A percentile compares a stretch with the other conserved stretches of the same genome.
Evolutionary conservation across 371 early-diverging fungal genomes (phyloP).

Genomic region (Massospora cicadina): DNA sequence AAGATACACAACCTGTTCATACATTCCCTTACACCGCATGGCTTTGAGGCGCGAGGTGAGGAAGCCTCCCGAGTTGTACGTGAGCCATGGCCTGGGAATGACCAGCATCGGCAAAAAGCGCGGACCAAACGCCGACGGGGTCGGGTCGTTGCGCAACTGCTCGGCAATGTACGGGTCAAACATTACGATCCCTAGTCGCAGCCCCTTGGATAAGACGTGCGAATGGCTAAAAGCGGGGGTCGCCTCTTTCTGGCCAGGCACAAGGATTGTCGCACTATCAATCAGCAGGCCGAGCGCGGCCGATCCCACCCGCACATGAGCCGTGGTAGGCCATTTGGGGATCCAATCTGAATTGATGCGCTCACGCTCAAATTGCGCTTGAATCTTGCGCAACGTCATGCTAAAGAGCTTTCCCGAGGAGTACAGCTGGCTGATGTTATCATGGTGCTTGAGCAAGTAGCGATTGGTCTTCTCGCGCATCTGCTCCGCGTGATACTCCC

Average conservation of each 20-base stretch:
- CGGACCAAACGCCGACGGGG: constrained; percentile 46
- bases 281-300: constrained; percentile 38
- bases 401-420: constrained; percentile 57
- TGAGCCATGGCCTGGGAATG: constrained; percentile 86
- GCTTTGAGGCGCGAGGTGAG: constrained; percentile 23
- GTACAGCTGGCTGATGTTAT: constrained; percentile 34
- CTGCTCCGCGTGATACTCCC: constrained; percentile 64
- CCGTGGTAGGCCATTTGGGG: constrained; percentile 41
- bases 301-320: constrained; percentile 45
- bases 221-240: constrained; percentile 73
- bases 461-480: constrained; percentile 43
- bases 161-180: constrained; percentile 49
- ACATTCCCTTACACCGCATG: constrained; percentile 58
- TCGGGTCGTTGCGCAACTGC: constrained; percentile 39
- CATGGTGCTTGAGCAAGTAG: constrained; percentile 20
- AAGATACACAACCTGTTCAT: constrained; percentile 62
- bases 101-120: constrained; percentile 88
- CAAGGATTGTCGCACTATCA: background rate
- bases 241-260: constrained; percentile 22
- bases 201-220: constrained; percentile 37
- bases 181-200: constrained; percentile 54
- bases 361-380: constrained; percentile 31
- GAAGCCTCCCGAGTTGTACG: constrained; percentile 78
- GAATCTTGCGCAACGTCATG: constrained; percentile 50
- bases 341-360: constrained; percentile 31